Percentiles rank a stretch among this genome's conserved stretches.
phyloP scores from a whole-genome alignment of 202 grass and related monocot species.

The Digitaria exilis region DNA sequence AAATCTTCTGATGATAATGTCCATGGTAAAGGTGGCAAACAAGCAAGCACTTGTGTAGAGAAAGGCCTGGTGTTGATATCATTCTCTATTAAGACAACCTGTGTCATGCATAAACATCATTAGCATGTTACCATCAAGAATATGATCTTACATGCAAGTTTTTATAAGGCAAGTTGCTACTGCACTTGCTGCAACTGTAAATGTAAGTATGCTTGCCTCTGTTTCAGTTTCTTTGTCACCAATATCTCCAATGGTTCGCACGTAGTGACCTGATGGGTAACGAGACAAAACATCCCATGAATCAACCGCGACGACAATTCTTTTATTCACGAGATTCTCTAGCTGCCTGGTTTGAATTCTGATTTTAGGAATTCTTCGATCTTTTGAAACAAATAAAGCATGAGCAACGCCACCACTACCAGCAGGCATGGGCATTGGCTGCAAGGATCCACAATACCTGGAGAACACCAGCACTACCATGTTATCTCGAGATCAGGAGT shows the following conservation, averaged over 20 bases:
- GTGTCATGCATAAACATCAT: constrained; percentile 52
- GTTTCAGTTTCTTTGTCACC: constrained; percentile 98
- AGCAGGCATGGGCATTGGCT: constrained; percentile 97
- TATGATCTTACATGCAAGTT: constrained; percentile 35
- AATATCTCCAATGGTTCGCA: constrained; percentile 90
- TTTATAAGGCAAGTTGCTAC: not conserved
- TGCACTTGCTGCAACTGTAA: constrained; percentile 12
- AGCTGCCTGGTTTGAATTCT: constrained; percentile 98
- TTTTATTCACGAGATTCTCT: constrained; percentile 91
- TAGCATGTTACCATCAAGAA: constrained; percentile 28
- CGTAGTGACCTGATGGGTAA: constrained; percentile 93
- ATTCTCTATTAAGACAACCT: constrained; percentile 99
- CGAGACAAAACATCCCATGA: constrained; percentile 93
- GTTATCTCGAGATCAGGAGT: not conserved
- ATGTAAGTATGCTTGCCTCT: constrained; percentile 62
- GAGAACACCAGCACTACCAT: constrained; percentile 22
- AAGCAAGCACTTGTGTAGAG: constrained; percentile 95
- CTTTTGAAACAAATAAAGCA: constrained; percentile 95
- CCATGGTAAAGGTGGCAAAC: constrained; percentile 96
- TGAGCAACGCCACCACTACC: constrained; percentile 74
- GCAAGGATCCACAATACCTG: constrained; percentile 94
- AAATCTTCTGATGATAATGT: constrained; percentile 86
- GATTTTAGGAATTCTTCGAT: constrained; percentile 94
- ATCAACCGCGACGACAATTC: constrained; percentile 94
- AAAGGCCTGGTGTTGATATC: constrained; percentile 97